Percentiles rank a stretch among this genome's conserved stretches.
These are phyloP conservation scores for Ligustrum vulgare DNA, from an alignment of 257 asterid species.

Conservation along the genomic window DNA sequence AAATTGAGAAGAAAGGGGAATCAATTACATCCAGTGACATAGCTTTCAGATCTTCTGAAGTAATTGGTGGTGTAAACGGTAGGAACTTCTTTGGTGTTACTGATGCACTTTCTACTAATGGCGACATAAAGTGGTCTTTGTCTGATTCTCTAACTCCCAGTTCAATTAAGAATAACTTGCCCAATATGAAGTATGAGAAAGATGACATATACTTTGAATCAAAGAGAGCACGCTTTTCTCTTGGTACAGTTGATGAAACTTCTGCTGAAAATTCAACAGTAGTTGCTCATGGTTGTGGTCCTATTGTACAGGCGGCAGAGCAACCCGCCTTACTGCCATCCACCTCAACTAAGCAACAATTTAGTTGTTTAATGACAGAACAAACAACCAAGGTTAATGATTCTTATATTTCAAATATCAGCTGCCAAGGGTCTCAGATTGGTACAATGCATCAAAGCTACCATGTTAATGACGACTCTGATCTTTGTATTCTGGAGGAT, in stretches of 20 bases:
- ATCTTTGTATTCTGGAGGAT: slow-evolving; percentile 48
- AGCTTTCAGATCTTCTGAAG: slow-evolving; percentile 10
- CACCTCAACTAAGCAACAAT: slow-evolving; percentile 19
- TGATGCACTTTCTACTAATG: slow-evolving; percentile 18
- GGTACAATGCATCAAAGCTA: slow-evolving; percentile 21
- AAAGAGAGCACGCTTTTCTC: slow-evolving; percentile 28
- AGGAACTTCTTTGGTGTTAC: slow-evolving; percentile 20
- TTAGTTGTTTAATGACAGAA: slow-evolving; percentile 14
- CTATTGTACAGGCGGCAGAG: slow-evolving; percentile 21
- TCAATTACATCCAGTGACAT: slow-evolving; percentile 5
- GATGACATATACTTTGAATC: slow-evolving; percentile 20
- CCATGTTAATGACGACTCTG: slow-evolving; percentile 36
- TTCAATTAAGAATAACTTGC: slow-evolving; percentile 16
- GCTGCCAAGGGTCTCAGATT: slow-evolving; percentile 23
- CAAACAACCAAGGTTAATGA: slow-evolving; percentile 7
- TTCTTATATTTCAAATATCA: slow-evolving; percentile 14
- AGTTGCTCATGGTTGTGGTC: slow-evolving; percentile 22
- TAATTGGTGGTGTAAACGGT: slow-evolving; percentile 12
- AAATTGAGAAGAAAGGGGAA: slow-evolving; percentile 16
- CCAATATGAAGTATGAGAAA: slow-evolving; percentile 28
- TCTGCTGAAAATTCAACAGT: slow-evolving; percentile 16
- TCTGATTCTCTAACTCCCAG: slow-evolving; percentile 19
- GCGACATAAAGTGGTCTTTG: slow-evolving; percentile 21
- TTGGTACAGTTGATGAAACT: slow-evolving; percentile 22
- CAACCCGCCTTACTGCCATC: slow-evolving; percentile 14